These are phyloP conservation scores for Cercospora beticola DNA, from an alignment of 2,329 filamentous ascomycete species.

Conservation along the genomic window DNA sequence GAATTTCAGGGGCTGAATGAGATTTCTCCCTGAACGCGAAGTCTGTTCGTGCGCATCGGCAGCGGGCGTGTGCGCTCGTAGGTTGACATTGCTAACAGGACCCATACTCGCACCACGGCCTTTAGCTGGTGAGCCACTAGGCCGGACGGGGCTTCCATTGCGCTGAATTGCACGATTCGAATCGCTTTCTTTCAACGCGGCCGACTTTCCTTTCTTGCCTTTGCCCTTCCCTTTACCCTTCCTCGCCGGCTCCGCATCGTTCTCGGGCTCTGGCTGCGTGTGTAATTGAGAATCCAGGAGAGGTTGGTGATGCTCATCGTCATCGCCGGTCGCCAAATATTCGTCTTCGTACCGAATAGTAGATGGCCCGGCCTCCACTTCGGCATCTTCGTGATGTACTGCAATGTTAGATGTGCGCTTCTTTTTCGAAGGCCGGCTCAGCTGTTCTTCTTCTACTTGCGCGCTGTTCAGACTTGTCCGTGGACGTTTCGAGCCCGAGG, in stretches of 20 bases:
- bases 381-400: slow-evolving; percentile 17
- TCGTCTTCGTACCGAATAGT: slow-evolving; percentile 17
- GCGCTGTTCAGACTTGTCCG: slow-evolving; percentile 21
- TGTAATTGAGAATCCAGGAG: slow-evolving; percentile 23
- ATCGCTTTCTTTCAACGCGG: slow-evolving; percentile 26
- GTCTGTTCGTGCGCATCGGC: slow-evolving; percentile 58
- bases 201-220: slow-evolving; percentile 22
- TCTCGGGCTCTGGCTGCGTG: slow-evolving; percentile 18
- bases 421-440: slow-evolving; percentile 21
- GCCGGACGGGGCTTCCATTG: slow-evolving; percentile 23
- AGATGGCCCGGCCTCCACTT: slow-evolving; percentile 20
- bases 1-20: slow-evolving; percentile 74
- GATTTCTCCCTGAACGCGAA: slow-evolving; percentile 74
- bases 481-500: slow-evolving; percentile 22
- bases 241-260: slow-evolving; percentile 14
- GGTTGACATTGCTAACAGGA: slow-evolving; percentile 38
- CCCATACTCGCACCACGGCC: slow-evolving; percentile 29
- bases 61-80: slow-evolving; percentile 41
- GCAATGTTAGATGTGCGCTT: slow-evolving; percentile 21
- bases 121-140: slow-evolving; percentile 27
- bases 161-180: slow-evolving; percentile 26
- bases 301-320: slow-evolving; percentile 12
- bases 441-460: slow-evolving; percentile 10
- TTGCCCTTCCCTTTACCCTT: slow-evolving; percentile 21
- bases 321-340: slow-evolving; percentile 17